Base-by-base conservation (phyloP, 192 early-diverging fungal species). In the Coemansia interrupta region DNA sequence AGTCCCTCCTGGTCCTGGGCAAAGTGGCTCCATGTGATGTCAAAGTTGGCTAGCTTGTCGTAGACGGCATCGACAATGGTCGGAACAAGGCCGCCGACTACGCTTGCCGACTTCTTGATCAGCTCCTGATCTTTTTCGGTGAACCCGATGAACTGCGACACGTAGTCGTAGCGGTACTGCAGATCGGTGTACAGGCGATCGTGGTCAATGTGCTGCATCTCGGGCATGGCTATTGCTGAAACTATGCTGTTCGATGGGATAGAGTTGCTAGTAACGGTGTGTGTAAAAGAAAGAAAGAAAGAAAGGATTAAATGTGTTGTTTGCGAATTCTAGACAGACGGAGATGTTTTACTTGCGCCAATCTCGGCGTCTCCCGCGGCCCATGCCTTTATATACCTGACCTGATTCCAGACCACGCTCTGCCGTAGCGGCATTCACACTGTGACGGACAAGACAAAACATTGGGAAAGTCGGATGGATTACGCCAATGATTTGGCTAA, bases 51-150 rank as follows among this genome's bases (percentile, higher is more conserved):
- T 15, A 92, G 78, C 58, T 84, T 87, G 18, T 62, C 58, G 72
- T 92, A 92, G 42, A 92, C 90, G 14, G 85, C 87, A 47, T 92
- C 85, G 40, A 90, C 90, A 10, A 91, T 86, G 13, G 75, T 74
- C 2, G 88, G 89, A 9, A 90, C 87, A 13, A 90, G 70, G 8
- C 85, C 89, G 8, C 72, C 81, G 26, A 91, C 70, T 2, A 85
- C 60, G 2, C 72, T 65, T 5, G 83, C 90, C 2, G 87, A 85
- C 18, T 70, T 73, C 55, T 86, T 81, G 73, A 92, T 87, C 20
- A 82, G 78, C 36, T 86, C 82, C 54, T 87, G 81, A 70, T 91
- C 89, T 13, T 72, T 73, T 13, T 82, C 68, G 43, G 81, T 83
- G 62, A 92, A 92, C 41, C 83, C 86, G 39, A 90, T 81, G 46